These are phyloP conservation scores for Chlorella sorokiniana DNA, from an alignment of 139 green algal genomes.

Conservation along the genomic window DNA sequence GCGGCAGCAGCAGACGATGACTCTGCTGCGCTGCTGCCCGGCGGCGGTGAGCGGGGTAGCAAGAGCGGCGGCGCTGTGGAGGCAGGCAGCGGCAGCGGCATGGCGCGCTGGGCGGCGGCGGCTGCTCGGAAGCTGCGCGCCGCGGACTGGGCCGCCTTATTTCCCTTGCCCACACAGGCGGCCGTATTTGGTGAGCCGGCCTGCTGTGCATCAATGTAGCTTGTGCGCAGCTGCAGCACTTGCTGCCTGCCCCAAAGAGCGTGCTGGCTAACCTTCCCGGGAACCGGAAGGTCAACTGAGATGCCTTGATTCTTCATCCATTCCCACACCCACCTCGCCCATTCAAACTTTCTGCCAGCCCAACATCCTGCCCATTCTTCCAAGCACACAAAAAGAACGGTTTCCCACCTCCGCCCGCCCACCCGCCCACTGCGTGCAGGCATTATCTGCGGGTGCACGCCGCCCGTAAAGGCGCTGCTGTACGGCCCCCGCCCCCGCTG, in stretches of 20 bases:
- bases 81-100: background rate
- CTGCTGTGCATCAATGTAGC: background rate
- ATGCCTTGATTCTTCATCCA: too few relatives aligned
- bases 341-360: too few relatives aligned
- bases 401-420: background rate
- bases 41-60: background rate
- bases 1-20: background rate
- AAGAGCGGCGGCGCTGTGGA: background rate
- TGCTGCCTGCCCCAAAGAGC: background rate
- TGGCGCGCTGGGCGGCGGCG: background rate
- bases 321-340: too few relatives aligned
- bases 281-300: too few relatives aligned
- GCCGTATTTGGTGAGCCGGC: conserved; percentile 24
- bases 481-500: conserved; percentile 45
- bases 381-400: too few relatives aligned
- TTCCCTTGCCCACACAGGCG: conserved; percentile 43
- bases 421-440: background rate
- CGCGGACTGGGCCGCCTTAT: conserved; percentile 26
- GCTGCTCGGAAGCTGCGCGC: background rate
- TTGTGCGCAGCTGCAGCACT: background rate
- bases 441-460: conserved; percentile 51
- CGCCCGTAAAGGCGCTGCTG: conserved; percentile 40
- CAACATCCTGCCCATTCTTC: too few relatives aligned
- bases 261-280: too few relatives aligned
- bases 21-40: background rate